These are phyloP conservation scores for Pachyrhizus erosus DNA, from an alignment of 306 rosid genomes.

Conservation along the genomic window DNA sequence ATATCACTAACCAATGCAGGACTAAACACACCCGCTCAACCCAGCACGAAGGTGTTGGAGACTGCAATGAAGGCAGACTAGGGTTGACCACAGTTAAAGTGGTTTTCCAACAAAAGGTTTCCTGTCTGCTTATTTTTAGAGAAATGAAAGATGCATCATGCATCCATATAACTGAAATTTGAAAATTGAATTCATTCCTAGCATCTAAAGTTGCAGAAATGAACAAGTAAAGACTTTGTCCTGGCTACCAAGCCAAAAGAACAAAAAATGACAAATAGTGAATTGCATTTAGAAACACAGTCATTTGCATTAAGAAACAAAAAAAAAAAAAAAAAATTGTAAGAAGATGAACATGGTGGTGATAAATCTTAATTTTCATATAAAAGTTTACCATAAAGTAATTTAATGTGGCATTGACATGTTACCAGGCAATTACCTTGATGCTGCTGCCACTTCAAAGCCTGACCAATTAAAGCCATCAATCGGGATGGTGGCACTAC, in stretches of 20 bases:
- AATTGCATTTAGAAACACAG: too few relatives aligned
- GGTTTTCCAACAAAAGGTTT: not conserved
- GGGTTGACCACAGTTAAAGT: not conserved
- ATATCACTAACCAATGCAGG: not conserved
- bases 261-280: conserved; percentile 10
- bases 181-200: conserved; percentile 19
- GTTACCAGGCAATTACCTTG: conserved; percentile 64
- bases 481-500: conserved; percentile 97
- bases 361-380: not conserved
- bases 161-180: not conserved
- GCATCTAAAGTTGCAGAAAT: conserved; percentile 33
- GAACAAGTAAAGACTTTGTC: conserved; percentile 8
- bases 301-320: not conserved
- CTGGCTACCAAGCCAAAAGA: conserved; percentile 23
- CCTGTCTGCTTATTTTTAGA: not conserved
- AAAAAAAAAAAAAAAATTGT: not conserved
- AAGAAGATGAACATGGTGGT: not conserved
- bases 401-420: not conserved
- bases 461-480: conserved; percentile 97
- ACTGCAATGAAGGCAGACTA: not conserved
- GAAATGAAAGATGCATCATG: conserved; percentile 18
- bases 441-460: conserved; percentile 99
- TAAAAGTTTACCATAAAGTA: not conserved
- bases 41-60: not conserved
- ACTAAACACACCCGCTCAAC: not conserved